Evolutionary conservation across 1,284 basidiomycete genomes (phyloP), one percentile per base, ranked within the genome.

Genomic region (Sanghuangporus sanghuang): DNA sequence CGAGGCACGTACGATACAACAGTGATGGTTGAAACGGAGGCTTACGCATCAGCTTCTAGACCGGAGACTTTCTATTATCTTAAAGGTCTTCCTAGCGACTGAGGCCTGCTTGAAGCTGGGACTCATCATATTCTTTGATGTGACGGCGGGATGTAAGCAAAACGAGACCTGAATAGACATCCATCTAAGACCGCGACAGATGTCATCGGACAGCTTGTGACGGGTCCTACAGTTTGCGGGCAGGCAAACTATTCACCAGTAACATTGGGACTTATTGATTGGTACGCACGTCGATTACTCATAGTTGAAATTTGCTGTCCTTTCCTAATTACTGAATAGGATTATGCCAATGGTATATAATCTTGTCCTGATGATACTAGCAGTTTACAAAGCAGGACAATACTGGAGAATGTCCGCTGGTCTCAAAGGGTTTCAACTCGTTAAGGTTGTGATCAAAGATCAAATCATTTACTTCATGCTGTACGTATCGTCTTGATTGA

Each of bases 401-500:
- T 57, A 38, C 44, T 62, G 61, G 61, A 56, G 44, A 49, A 56
- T 35, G 46, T 57, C 52, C 23, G 9, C 57, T 23, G 59, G 59
- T 11, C 18, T 61, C 49, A 39, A 42, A 21, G 59, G 49, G 12
- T 21, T 54, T 39, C 18, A 27, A 32, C 59, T 61, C n/a, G 49
- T 61, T 14, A 53, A 61, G 16, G 49, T 61, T 9, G 32, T 61
- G 7, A 40, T 61, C 7, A 32, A 23, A n/a, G 59, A 61, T 61
- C 59, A 61, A n/a, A 38, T 40, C 38, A 21, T 53, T 38, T 53
- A 61, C 21, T 61, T 61, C 35, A 27, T 40, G 40, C 35, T 61
- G 59, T 61, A 40, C 36, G 36, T 16, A 23, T 42, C 6, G 16
- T 46, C 16, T 46, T n/a, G 8, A 0, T 46, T 5, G 16, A 42